These are phyloP conservation scores for Russula olivacea DNA, from an alignment of 768 basidiomycete genomes.

Conservation along the genomic window DNA sequence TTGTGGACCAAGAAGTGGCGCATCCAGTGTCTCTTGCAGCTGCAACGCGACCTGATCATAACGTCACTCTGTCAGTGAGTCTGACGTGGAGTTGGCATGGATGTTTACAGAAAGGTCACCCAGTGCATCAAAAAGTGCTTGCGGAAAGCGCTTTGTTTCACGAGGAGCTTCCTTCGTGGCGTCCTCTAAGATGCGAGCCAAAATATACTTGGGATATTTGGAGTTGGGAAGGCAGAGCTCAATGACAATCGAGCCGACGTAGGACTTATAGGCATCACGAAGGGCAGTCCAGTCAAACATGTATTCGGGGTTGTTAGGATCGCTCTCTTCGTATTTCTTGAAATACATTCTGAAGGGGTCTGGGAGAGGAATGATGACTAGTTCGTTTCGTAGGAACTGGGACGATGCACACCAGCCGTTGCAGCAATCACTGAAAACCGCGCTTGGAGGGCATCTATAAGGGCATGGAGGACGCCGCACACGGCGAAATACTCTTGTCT, in stretches of 20 bases:
- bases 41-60: constrained; percentile 53
- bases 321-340: constrained; percentile 39
- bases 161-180: constrained; percentile 66
- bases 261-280: constrained; percentile 63
- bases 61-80: not conserved
- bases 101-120: constrained; percentile 69
- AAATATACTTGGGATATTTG: constrained; percentile 56
- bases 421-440: constrained; percentile 65
- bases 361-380: constrained; percentile 29
- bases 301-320: constrained; percentile 45
- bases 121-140: constrained; percentile 72
- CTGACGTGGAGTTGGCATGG: not conserved
- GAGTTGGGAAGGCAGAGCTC: constrained; percentile 74
- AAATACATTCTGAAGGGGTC: constrained; percentile 72
- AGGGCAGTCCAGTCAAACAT: constrained; percentile 62
- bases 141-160: constrained; percentile 72
- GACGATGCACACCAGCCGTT: constrained; percentile 51
- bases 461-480: constrained; percentile 53
- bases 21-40: constrained; percentile 58
- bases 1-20: constrained; percentile 52
- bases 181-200: constrained; percentile 64
- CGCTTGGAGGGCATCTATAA: constrained; percentile 57
- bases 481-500: constrained; percentile 57
- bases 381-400: constrained; percentile 16
- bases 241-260: constrained; percentile 77